Evolutionary conservation across 805 yeast genomes (phyloP), one percentile per base, ranked within the genome.

Genomic region (Barnettozyma sucrosica): DNA sequence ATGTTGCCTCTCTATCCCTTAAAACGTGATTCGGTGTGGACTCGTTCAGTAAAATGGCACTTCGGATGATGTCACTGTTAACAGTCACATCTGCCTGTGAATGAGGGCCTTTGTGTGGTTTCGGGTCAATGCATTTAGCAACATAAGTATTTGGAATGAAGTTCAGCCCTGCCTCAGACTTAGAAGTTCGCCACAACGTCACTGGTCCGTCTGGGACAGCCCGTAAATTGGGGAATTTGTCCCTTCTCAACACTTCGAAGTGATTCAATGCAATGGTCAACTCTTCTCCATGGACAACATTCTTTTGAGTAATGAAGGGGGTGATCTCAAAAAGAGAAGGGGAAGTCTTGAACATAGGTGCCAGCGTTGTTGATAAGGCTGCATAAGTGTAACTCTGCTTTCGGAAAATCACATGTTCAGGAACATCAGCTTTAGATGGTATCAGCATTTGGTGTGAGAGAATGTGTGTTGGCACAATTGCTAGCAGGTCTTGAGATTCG

Each of bases 381-480:
- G 48, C 42, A 20, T 51, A 36, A 4, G 54, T 28, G n/a, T 42
- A 30, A 1, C 7, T 8, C 21, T 49, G 24, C 3, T 43, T 50
- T 8, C 50, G 26, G 25, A 32, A 57, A 14, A 7, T 25, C 6
- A 57, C 21, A 2, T 47, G 49, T 0, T 54, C 57, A 13, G 51
- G 51, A 4, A 11, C n/a, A 2, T 38, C 45, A 13, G 7, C 10
- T 20, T 26, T 19, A 21, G 37, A 13, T 18, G 39, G 43, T 25
- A 50, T 46, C 25, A 32, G 52, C 16, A 38, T 16, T 21, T 49
- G 46, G 34, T 59, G 63, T 19, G 46, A 44, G 5, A 48, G 32
- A 2, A 58, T 45, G 43, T 55, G 60, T 7, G 48, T 45, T 11
- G 64, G 64, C 3, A 56, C 39, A 7, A 59, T 33, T 7, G 57